These are phyloP conservation scores for Uncinocarpus reesii DNA, from an alignment of 2,329 filamentous ascomycete species.

Conservation along the genomic window DNA sequence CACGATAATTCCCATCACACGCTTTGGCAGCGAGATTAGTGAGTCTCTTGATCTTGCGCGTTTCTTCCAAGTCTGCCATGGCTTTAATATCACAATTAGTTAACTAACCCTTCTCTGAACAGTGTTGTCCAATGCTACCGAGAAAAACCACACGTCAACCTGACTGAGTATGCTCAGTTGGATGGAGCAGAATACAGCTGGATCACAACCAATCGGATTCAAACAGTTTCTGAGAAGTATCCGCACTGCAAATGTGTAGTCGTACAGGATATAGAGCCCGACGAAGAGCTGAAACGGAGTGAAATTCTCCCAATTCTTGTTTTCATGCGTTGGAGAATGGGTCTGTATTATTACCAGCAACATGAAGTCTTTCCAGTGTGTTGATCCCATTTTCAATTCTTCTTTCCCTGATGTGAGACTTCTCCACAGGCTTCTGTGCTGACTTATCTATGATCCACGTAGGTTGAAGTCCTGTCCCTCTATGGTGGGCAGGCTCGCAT, in stretches of 20 bases:
- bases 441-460: conserved; percentile 1
- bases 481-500: conserved; percentile 2
- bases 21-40: background rate
- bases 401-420: background rate
- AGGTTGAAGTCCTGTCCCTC: conserved; percentile 1
- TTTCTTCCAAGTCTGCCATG: background rate
- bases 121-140: conserved; percentile 1
- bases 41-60: background rate
- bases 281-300: background rate
- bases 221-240: background rate
- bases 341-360: background rate
- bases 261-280: background rate
- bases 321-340: conserved; percentile 5
- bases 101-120: background rate
- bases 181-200: background rate
- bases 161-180: background rate
- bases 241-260: conserved; percentile 2
- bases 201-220: background rate
- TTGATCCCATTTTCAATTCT: background rate
- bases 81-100: background rate
- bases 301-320: conserved; percentile 4
- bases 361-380: conserved; percentile 5
- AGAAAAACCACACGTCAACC: background rate
- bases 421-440: background rate
- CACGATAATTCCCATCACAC: background rate